Percentiles rank a stretch among this genome's conserved stretches.
These are phyloP conservation scores for Bryoerythrophyllum caledonicum DNA, from an alignment of 225 moss, liverwort and hornwort genomes.

Conservation along the genomic window DNA sequence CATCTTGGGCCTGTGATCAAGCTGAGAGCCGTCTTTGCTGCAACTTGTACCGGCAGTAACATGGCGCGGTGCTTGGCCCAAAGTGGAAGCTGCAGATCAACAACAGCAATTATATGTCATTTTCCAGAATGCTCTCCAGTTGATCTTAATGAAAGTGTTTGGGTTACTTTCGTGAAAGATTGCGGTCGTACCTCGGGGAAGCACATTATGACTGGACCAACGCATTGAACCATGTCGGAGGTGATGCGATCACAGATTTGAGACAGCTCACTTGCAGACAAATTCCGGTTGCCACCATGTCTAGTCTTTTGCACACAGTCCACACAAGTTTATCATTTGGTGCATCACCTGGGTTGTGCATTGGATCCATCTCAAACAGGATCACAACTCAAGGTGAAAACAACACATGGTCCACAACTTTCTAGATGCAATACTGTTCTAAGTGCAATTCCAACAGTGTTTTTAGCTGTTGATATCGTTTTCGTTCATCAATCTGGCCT, in stretches of 20 bases:
- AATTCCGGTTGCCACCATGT: background rate
- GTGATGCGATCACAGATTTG: slow-evolving; percentile 37
- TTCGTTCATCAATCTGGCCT: background rate
- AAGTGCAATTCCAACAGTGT: too few species aligned
- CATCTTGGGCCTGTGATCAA: slow-evolving; percentile 23
- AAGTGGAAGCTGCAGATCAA: slow-evolving; percentile 40
- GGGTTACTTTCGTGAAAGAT: too few species aligned
- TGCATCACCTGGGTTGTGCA: background rate
- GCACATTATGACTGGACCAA: slow-evolving; percentile 41
- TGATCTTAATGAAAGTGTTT: too few species aligned
- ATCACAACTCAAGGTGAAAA: background rate
- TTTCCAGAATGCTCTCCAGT: background rate
- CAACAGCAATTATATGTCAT: background rate
- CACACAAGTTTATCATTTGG: background rate
- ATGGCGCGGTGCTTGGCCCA: slow-evolving; percentile 50
- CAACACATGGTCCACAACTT: too few species aligned
- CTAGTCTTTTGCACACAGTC: slow-evolving; percentile 22
- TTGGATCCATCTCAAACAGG: background rate
- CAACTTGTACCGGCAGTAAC: slow-evolving; percentile 42
- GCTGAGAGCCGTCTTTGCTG: slow-evolving; percentile 29
- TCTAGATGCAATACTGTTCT: too few species aligned
- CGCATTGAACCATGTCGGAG: slow-evolving; percentile 39
- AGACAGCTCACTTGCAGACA: slow-evolving; percentile 35
- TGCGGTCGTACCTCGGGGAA: slow-evolving; percentile 38
- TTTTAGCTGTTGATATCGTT: too few species aligned